Percentiles rank a stretch among this genome's conserved stretches.
phyloP scores from a whole-genome alignment of 768 basidiomycete species.

The Mycena amicta region DNA sequence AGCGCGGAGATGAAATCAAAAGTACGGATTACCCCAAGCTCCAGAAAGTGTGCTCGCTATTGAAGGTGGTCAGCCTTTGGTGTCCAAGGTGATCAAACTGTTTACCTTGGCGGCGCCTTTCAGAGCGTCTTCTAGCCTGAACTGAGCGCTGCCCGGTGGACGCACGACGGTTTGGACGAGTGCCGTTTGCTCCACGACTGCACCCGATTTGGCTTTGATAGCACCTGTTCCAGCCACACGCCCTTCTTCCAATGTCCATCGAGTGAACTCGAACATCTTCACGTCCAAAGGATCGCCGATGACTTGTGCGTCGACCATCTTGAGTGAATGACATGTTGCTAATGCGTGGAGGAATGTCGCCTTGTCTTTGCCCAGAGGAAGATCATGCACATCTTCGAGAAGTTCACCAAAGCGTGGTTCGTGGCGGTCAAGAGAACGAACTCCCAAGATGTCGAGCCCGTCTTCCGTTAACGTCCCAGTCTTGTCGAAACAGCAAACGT shows the following conservation, averaged over 20 bases:
- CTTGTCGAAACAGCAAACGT: constrained; percentile 98
- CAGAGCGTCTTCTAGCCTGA: constrained; percentile 91
- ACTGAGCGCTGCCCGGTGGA: constrained; percentile 90
- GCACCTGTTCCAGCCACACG: constrained; percentile 67
- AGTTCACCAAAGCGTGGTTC: constrained; percentile 87
- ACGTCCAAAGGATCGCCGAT: constrained; percentile 96
- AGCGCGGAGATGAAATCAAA: constrained; percentile 96
- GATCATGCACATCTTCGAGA: constrained; percentile 80
- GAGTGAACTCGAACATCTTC: constrained; percentile 98
- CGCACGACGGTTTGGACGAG: constrained; percentile 96
- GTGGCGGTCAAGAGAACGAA: constrained; percentile 80
- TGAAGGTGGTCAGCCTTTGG: constrained; percentile 3
- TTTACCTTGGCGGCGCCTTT: constrained; percentile 78
- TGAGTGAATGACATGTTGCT: constrained; percentile 94
- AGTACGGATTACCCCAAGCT: constrained; percentile 92
- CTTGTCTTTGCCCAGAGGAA: constrained; percentile 72
- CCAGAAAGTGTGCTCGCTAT: constrained; percentile 95
- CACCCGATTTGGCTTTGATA: constrained; percentile 63
- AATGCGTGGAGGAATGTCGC: constrained; percentile 90
- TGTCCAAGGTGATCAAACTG: neutral
- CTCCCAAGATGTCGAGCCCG: constrained; percentile 94
- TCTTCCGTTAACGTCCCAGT: constrained; percentile 99
- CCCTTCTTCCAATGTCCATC: constrained; percentile 96
- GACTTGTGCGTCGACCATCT: constrained; percentile 83
- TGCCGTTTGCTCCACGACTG: constrained; percentile 73